Base-by-base conservation (phyloP, 495 filamentous ascomycete species). In the Xylaria venustula region DNA sequence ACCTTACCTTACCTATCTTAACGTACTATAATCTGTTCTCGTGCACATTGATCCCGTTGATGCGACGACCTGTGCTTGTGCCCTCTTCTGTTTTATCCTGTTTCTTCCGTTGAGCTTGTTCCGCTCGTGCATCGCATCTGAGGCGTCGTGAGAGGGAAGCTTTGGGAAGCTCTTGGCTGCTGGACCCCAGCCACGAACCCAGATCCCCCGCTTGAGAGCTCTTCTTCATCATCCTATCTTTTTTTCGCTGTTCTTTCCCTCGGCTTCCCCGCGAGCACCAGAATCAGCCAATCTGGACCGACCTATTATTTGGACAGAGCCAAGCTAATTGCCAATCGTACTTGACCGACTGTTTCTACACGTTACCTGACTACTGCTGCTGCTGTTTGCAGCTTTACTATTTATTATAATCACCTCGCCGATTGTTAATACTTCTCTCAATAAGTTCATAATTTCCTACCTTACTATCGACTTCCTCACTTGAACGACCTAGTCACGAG, bases 131-230 rank as follows among this genome's bases (percentile, higher is more conserved):
- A 11, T 11, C 11, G 4, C 5, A 34, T 34, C 11, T 4, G 11
- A 11, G 5, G 30, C 4, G 30, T 34, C 5, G 11, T 17, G 19
- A 22, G 55, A 36, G 47, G 49, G 51, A 36, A 41, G 46, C 40
- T 8, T 23, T 41, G 56, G 56, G 50, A 15, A 8, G 37, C 37
- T 40, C 26, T 54, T 56, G 53, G 47, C 57, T 60, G 57, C 57
- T 60, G 57, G 57, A 60, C 57, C 57, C 48, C 47, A 26, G 48
- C 57, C 57, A 51, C 57, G 48, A 52, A 34, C 30, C 57, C 37
- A n/a, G 34, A 32, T 32, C 22, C 41, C 47, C 54, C 48, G 46
- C 37, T 36, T 41, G 47, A 34, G n/a, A 34, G n/a, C 11, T 52
- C 57, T 45, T 45, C 22, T 19, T 51, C 44, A 22, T 58, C 36